Base-by-base conservation (phyloP, 306 rosid genomes). In the Lotus japonicus region DNA sequence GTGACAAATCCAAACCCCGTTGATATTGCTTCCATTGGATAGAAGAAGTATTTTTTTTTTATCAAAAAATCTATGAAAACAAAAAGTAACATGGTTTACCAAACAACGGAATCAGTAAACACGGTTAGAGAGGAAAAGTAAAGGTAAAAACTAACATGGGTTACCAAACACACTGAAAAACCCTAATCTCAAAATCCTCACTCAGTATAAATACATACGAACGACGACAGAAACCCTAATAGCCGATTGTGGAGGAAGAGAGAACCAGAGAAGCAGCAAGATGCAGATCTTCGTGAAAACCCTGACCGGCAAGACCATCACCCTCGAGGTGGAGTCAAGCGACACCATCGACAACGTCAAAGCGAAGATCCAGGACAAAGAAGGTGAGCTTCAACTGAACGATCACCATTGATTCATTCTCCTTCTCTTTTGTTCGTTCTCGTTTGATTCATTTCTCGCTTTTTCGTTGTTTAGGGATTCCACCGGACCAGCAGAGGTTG, bases 251-350 rank as follows among this genome's bases (percentile, higher is more conserved):
- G 38, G 59, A 45, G 44, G 46, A 36, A 11, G 5, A 16, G 46
- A 12, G 50, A 50, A 1, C 15, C 42, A 21, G 66, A 2, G 33
- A 67, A 71, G 72, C 11, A 71, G 72, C 11, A 51, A 78, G 77
- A 89, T 92, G 98, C 98, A 92, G 96, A 92, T 92, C 80, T 92
- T 92, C 73, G 98, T 92, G 86, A 92, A 92, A 84, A 92, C 98
- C 82, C 92, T 92, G 2, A 92, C 98, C 0, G 98, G 98, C 68
- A 92, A 92, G 91, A 92, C 98, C 64, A 92, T 92, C 75, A 92
- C 98, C 72, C 96, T 92, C n/a, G 98, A 92, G 91, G 98, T 92
- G 51, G 98, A 92, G 77, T 89, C 96, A 51, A 89, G 96, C 61
- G 98, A 92, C 52, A 92, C 98, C 49, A 92, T 92, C 31, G 98